These are phyloP conservation scores for Boletellus dicymbophilus DNA, from an alignment of 1,284 basidiomycete species.

Conservation along the genomic window DNA sequence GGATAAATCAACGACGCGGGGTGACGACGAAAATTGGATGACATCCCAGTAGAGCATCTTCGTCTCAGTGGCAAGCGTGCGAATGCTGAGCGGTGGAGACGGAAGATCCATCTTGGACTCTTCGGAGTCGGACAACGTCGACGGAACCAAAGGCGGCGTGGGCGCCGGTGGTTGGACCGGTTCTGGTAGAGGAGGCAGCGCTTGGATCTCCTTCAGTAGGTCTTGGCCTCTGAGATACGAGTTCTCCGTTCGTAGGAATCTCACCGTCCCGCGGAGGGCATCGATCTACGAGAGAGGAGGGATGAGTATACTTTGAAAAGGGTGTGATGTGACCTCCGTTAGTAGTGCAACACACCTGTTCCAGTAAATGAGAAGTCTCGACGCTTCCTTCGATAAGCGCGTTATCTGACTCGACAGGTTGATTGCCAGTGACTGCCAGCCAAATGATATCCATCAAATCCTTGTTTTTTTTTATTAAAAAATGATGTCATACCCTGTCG, in stretches of 20 bases:
- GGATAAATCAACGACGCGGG: constrained; percentile 83
- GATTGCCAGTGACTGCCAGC: constrained; percentile 47
- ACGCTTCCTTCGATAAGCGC: constrained; percentile 73
- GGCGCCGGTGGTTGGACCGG: constrained; percentile 42
- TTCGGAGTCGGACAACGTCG: constrained; percentile 62
- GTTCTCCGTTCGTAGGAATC: constrained; percentile 91
- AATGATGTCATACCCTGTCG: constrained; percentile 69
- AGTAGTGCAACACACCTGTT: constrained; percentile 60
- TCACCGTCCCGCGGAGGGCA: constrained; percentile 85
- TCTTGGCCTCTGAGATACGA: constrained; percentile 90
- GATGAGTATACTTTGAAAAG: too few species aligned
- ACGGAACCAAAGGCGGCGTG: constrained; percentile 65
- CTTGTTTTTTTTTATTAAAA: too few species aligned
- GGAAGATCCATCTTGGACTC: constrained; percentile 56
- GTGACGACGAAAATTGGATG: constrained; percentile 76
- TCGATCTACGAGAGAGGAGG: constrained; percentile 64
- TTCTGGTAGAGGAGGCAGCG: constrained; percentile 64
- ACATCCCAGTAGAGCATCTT: constrained; percentile 84
- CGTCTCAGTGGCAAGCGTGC: constrained; percentile 75
- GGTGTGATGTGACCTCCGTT: background rate
- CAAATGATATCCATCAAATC: background rate
- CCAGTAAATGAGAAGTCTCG: constrained; percentile 83
- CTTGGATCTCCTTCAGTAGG: constrained; percentile 78
- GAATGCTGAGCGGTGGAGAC: constrained; percentile 53
- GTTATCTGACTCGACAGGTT: constrained; percentile 59